Percentiles rank a stretch among this genome's conserved stretches.
phyloP scores from a whole-genome alignment of 2,329 filamentous ascomycete genomes.

The Ascochyta viciae-villosae region DNA sequence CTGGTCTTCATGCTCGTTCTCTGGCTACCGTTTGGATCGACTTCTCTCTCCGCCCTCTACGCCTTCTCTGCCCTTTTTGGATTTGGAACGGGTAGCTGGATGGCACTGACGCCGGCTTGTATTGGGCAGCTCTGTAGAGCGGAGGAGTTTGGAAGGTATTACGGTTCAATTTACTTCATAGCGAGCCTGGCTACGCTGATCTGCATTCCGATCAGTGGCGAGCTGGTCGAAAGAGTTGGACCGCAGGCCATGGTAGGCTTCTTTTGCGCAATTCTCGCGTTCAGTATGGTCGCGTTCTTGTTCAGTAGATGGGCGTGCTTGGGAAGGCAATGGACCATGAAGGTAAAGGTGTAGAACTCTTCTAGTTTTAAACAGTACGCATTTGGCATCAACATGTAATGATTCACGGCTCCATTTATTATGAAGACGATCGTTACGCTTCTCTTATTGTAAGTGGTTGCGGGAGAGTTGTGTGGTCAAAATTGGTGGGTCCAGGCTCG shows the following conservation, averaged over 20 bases:
- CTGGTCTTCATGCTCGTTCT: conserved; percentile 47
- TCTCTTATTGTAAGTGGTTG: too few species aligned
- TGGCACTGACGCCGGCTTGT: conserved; percentile 55
- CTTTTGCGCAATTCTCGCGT: conserved; percentile 40
- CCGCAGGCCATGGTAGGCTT: conserved; percentile 45
- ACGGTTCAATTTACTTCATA: conserved; percentile 57
- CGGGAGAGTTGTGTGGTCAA: too few species aligned
- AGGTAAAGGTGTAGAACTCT: conserved; percentile 24
- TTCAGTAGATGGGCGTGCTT: conserved; percentile 48
- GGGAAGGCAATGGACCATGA: conserved; percentile 41
- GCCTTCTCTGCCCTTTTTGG: conserved; percentile 54
- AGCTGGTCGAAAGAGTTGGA: conserved; percentile 44
- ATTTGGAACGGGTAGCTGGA: conserved; percentile 57
- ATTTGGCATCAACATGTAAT: neutral
- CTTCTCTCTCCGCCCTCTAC: conserved; percentile 46
- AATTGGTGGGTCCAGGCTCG: too few species aligned
- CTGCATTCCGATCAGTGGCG: conserved; percentile 47
- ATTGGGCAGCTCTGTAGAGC: conserved; percentile 57
- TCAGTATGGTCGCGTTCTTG: conserved; percentile 40
- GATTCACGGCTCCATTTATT: too few species aligned
- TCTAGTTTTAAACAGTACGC: neutral
- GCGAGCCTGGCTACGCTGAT: conserved; percentile 46
- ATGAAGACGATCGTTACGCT: too few species aligned
- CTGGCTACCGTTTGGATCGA: conserved; percentile 45
- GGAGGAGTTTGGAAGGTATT: conserved; percentile 58